These are phyloP conservation scores for Epicoccum nigrum DNA, from an alignment of 2,329 filamentous ascomycete genomes.

Conservation along the genomic window DNA sequence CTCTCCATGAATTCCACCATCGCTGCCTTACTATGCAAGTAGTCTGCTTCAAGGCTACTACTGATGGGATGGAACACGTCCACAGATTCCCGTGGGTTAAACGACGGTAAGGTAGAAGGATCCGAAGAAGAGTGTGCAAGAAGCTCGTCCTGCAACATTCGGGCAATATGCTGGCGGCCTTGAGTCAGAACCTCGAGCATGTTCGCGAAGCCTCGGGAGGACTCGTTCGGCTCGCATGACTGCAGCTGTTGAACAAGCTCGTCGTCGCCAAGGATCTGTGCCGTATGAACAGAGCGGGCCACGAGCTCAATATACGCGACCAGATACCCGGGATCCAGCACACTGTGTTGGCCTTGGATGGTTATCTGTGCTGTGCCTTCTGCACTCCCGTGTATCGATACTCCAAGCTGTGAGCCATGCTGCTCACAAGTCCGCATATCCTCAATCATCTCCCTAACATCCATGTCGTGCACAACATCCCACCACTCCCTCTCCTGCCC, in stretches of 20 bases:
- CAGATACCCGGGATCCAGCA: neutral
- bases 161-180: neutral
- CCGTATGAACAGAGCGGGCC: neutral
- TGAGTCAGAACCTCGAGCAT: neutral
- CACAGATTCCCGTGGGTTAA: neutral
- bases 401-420: neutral
- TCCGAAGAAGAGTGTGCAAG: no score
- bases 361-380: neutral
- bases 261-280: neutral
- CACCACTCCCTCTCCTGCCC: constrained; percentile 1
- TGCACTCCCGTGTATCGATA: neutral
- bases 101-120: no score
- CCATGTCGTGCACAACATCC: neutral
- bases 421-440: neutral
- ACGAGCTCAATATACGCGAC: constrained; percentile 1
- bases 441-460: neutral
- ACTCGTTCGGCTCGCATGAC: neutral
- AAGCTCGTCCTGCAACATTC: neutral
- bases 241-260: neutral
- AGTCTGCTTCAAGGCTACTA: neutral
- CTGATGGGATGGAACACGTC: neutral
- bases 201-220: neutral
- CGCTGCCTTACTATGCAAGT: constrained; percentile 2
- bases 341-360: neutral
- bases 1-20: constrained; percentile 16